phyloP scores from a whole-genome alignment of 169 alveolate genomes.

The Amoebophrya sp. region DNA sequence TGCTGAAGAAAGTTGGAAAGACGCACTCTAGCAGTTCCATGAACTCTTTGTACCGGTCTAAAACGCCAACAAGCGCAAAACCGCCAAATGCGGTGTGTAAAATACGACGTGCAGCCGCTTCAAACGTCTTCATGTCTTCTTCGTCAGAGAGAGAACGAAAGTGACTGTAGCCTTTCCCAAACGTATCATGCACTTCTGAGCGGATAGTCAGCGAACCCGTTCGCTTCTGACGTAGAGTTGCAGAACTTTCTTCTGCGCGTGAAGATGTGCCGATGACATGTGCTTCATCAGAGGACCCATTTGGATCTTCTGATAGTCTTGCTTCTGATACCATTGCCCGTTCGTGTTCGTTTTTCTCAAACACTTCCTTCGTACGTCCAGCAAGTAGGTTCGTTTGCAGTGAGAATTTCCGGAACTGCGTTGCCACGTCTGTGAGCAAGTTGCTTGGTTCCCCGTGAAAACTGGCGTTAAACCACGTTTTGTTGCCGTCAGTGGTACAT shows the following conservation, averaged over 20 bases:
- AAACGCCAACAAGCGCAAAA: neutral
- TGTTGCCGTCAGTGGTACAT: neutral
- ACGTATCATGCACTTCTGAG: neutral
- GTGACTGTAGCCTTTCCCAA: neutral
- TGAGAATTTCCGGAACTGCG: neutral
- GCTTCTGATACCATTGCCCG: too few species aligned
- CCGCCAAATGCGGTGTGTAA: neutral
- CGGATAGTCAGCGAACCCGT: neutral
- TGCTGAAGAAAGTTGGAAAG: neutral
- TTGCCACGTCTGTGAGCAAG: neutral
- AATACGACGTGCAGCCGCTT: neutral
- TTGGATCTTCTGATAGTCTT: too few species aligned
- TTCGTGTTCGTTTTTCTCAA: neutral
- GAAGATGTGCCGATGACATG: too few species aligned
- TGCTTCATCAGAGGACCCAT: too few species aligned
- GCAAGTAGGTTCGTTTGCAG: neutral
- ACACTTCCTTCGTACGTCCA: neutral
- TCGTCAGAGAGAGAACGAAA: neutral
- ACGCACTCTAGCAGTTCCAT: slow-evolving; percentile 11
- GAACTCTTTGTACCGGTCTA: neutral
- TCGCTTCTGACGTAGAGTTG: neutral
- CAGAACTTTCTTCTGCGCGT: too few species aligned
- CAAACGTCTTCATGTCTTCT: neutral
- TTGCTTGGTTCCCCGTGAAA: neutral
- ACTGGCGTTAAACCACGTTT: neutral